Base-by-base conservation (phyloP, 768 basidiomycete genomes). In the Daedalea quercina region DNA sequence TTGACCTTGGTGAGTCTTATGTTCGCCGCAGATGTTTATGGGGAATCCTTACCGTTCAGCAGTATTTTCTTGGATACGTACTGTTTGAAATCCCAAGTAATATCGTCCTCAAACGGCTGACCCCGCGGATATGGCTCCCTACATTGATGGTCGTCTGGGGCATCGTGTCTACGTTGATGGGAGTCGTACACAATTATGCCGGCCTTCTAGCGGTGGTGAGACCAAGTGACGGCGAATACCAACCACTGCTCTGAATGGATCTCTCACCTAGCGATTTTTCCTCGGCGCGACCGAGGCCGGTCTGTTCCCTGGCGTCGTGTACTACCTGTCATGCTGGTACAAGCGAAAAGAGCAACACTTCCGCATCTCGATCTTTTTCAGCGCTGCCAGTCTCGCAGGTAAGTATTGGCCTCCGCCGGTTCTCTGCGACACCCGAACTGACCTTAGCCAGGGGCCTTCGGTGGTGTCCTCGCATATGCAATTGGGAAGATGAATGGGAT, bases 1-100 rank as follows among this genome's bases (percentile, higher is more conserved):
- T 69, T 87, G 50, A 85, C 83, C 2, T 75, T 87, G 3, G 90
- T 90, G 72, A 69, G 82, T 87, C 53, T 81, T 81, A 9, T 88
- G 82, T 62, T 73, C 85, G 23, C 54, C 33, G 35, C 4, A 31
- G 28, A 11, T 11, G 19, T 28, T 9, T 20, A 13, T 13, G 6
- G 44, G 3, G n/a, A 4, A 23, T 47, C 25, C 23, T 47, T 8
- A 33, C 20, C 22, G 3, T 42, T 3, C 34, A 22, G 19, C 28
- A 51, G 50, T 61, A 58, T 58, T 57, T 59, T 50, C 47, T 57
- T 41, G 42, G 56, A 33, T 59, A 62, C 35, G 54, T 54, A 24
- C 17, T 62, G 9, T 62, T 62, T 44, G 60, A 62, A 52, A 52
- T 54, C 28, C 50, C 50, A 17, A 51, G 50, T 44, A 73, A 76